These are phyloP conservation scores for Vitis hybrid DNA, from an alignment of 177 flowering plant species.

Conservation along the genomic window DNA sequence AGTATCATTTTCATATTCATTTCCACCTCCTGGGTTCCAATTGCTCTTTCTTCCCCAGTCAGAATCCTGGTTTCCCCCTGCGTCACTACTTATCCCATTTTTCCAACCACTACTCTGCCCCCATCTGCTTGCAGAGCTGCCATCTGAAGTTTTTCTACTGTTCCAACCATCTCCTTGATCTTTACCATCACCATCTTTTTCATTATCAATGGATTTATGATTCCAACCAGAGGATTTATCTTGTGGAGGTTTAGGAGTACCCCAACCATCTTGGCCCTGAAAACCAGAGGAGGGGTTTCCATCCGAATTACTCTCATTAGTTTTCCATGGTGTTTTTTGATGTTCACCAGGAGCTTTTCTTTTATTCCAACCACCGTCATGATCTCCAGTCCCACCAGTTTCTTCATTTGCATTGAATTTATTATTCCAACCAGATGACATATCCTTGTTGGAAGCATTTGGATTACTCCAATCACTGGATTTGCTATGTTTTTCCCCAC, in stretches of 20 bases:
- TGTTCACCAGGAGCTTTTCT: conserved; percentile 1
- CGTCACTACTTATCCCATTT: conserved; percentile 2
- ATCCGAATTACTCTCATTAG: too few species aligned
- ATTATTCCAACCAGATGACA: too few species aligned
- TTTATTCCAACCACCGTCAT: conserved; percentile 20
- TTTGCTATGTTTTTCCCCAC: not conserved
- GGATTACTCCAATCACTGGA: not conserved
- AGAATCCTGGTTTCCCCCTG: conserved; percentile 16
- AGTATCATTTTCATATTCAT: conserved; percentile 4
- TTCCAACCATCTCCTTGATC: conserved; percentile 20
- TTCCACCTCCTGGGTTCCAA: conserved; percentile 11
- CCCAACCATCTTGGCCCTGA: too few species aligned
- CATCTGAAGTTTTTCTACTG: conserved; percentile 8
- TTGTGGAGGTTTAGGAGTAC: too few species aligned
- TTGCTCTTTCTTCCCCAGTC: conserved; percentile 17
- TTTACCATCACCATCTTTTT: not conserved
- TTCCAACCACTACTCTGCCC: conserved; percentile 11
- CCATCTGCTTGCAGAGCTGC: conserved; percentile 23
- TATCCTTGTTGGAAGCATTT: too few species aligned
- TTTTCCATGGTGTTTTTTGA: too few species aligned
- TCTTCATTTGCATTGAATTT: not conserved
- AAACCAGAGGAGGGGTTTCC: too few species aligned
- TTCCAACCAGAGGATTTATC: too few species aligned
- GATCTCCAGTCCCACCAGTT: not conserved
- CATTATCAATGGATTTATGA: too few species aligned